Conservation (phyloP, 2,329 filamentous ascomycete genomes). For the Cercospora berteroae region DNA sequence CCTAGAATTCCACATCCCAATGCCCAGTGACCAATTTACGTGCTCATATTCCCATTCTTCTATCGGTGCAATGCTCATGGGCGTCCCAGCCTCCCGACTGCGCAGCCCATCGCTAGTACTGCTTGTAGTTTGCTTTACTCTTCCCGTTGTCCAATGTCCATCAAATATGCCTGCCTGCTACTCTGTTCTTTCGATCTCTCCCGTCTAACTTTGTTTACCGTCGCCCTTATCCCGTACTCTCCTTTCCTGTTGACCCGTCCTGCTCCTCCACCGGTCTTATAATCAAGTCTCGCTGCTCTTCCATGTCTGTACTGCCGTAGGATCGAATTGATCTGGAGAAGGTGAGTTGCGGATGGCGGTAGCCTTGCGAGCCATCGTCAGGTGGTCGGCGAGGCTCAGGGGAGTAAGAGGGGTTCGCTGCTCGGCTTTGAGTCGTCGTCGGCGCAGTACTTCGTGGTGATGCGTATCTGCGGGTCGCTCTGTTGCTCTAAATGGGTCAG, state of each 20-base stretch:
- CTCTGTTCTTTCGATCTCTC: background rate
- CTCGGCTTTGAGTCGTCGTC: background rate
- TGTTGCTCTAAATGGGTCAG: background rate
- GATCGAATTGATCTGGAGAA: background rate
- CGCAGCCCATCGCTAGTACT: background rate
- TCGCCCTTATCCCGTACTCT: background rate
- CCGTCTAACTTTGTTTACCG: too few relatives aligned
- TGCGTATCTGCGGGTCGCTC: background rate
- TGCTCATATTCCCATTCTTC: background rate
- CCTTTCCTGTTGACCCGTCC: background rate
- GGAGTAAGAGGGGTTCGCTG: background rate
- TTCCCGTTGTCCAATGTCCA: background rate
- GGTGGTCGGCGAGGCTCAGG: background rate
- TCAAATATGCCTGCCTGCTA: background rate
- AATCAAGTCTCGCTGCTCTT: background rate
- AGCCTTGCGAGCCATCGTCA: too few relatives aligned
- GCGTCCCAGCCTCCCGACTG: background rate
- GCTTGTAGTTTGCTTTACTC: background rate
- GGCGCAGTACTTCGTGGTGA: background rate
- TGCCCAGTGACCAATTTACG: background rate
- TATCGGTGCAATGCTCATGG: background rate
- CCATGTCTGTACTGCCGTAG: background rate
- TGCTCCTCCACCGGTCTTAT: background rate
- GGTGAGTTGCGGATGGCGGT: background rate
- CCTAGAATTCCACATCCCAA: background rate